These are phyloP conservation scores for Raddia distichophylla DNA, from an alignment of 176 grass and related monocot species.

Conservation along the genomic window DNA sequence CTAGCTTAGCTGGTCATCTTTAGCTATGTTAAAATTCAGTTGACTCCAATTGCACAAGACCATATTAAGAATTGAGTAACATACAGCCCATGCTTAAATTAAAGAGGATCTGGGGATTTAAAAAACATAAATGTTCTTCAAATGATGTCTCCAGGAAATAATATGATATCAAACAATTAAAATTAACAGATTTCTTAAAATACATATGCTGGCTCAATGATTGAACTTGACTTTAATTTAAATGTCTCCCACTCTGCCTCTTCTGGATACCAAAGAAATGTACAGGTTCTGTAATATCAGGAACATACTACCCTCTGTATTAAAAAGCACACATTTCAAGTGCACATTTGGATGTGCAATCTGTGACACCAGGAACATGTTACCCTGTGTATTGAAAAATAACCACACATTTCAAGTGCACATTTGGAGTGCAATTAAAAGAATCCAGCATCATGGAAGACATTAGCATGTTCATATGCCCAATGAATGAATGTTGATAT, in stretches of 20 bases:
- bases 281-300: background rate
- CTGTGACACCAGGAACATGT: background rate
- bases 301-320: background rate
- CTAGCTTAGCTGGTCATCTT: background rate
- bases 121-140: background rate
- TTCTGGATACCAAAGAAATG: slow-evolving; percentile 12
- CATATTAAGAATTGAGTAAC: slow-evolving; percentile 2
- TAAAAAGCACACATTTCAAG: background rate
- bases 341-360: background rate
- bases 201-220: background rate
- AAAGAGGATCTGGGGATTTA: background rate
- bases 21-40: background rate
- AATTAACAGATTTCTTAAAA: background rate
- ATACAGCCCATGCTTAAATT: background rate
- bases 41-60: background rate
- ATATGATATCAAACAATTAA: background rate
- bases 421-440: slow-evolving; percentile 13
- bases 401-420: background rate
- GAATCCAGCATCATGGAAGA: background rate
- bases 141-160: background rate
- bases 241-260: background rate
- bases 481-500: background rate
- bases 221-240: background rate
- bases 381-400: background rate
- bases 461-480: slow-evolving; percentile 8